Evolutionary conservation across 169 alveolate genomes (phyloP).

Genomic region (Eimeria acervulina): DNA sequence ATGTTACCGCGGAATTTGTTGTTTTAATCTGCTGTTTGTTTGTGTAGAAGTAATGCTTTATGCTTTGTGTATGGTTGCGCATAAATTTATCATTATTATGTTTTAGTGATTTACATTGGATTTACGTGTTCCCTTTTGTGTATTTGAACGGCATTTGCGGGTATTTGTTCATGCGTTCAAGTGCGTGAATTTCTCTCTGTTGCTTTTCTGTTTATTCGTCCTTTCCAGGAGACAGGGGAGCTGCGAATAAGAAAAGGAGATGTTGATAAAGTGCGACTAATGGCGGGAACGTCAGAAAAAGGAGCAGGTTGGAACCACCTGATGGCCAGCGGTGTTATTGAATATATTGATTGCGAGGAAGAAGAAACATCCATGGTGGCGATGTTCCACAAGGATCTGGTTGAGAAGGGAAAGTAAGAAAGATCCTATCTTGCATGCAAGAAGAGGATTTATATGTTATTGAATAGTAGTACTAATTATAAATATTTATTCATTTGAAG

Average conservation of each 20-base stretch:
- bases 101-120: too few relatives aligned
- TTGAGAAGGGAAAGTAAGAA: constrained; percentile 69
- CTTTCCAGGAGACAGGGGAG: constrained; percentile 10
- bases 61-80: too few relatives aligned
- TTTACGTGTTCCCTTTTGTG: too few relatives aligned
- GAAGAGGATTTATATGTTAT: neutral
- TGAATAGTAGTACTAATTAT: neutral
- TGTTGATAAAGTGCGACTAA: constrained; percentile 4
- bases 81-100: too few relatives aligned
- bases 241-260: constrained; percentile 23
- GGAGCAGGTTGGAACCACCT: constrained; percentile 86
- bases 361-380: constrained; percentile 99
- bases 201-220: too few relatives aligned
- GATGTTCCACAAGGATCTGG: constrained; percentile 97
- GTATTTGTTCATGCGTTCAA: too few relatives aligned
- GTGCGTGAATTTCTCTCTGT: too few relatives aligned
- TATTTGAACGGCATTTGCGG: too few relatives aligned
- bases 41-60: too few relatives aligned
- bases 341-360: constrained; percentile 99
- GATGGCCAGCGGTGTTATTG: constrained; percentile 97
- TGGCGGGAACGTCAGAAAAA: constrained; percentile 25
- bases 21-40: too few relatives aligned
- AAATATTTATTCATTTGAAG: neutral
- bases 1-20: too few relatives aligned
- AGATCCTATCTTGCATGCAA: constrained; percentile 50